Conservation (phyloP, 305 asterid species). For the Solanum hybrid region DNA sequence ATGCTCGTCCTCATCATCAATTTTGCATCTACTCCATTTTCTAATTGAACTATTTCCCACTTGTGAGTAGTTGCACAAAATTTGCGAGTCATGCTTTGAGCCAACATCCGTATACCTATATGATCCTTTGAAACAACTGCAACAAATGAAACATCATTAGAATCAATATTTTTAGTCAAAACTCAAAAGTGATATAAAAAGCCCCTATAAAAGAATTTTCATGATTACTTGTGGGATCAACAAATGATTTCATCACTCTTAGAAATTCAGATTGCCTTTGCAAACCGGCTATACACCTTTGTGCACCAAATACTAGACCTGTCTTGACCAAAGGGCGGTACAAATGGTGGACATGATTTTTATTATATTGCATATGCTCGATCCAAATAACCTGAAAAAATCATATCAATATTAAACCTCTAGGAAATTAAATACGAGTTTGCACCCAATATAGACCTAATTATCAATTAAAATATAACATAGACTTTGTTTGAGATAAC, state of each 20-base stretch:
- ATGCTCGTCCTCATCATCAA: conserved; percentile 48
- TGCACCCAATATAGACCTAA: background rate
- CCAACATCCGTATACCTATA: conserved; percentile 17
- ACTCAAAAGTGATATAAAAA: background rate
- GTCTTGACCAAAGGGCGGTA: background rate
- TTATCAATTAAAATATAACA: background rate
- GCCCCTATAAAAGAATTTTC: background rate
- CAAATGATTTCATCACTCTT: background rate
- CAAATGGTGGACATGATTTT: background rate
- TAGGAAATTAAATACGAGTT: background rate
- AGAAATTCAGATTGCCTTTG: conserved; percentile 32
- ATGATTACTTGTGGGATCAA: background rate
- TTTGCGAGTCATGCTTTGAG: background rate
- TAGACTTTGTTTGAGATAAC: background rate
- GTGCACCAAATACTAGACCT: background rate
- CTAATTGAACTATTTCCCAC: conserved; percentile 13
- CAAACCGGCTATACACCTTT: conserved; percentile 22
- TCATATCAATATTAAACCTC: background rate
- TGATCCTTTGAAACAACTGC: conserved; percentile 36
- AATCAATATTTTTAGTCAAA: background rate
- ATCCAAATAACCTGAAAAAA: background rate
- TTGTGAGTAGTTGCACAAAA: background rate
- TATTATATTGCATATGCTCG: background rate
- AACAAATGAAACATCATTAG: background rate
- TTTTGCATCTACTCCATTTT: conserved; percentile 28